These are phyloP conservation scores for Blastobotrys parvus DNA, from an alignment of 805 yeast species.

Conservation along the genomic window DNA sequence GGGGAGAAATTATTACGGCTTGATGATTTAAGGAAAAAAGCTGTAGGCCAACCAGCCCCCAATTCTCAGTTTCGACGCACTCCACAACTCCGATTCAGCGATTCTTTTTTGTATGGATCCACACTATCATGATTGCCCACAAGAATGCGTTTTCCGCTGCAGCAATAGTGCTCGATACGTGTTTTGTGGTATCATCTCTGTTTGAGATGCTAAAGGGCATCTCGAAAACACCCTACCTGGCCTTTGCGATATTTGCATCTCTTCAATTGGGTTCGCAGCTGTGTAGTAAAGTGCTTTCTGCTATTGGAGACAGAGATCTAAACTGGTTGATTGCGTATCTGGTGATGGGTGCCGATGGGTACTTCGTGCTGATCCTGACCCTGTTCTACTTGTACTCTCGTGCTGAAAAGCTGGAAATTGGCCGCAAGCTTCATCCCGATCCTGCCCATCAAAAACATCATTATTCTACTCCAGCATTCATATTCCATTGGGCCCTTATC, in stretches of 20 bases:
- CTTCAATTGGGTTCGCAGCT: slow-evolving; percentile 15
- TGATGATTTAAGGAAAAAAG: too few relatives aligned
- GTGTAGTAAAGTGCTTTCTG: slow-evolving; percentile 9
- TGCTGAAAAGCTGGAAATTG: background rate
- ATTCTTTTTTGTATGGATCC: too few relatives aligned
- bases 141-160: slow-evolving; percentile 7
- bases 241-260: slow-evolving; percentile 7
- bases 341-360: slow-evolving; percentile 17
- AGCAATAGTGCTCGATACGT: slow-evolving; percentile 6
- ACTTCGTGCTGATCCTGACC: slow-evolving; percentile 12
- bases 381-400: slow-evolving; percentile 8
- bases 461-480: slow-evolving; percentile 2
- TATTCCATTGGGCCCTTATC: slow-evolving; percentile 9
- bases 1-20: too few relatives aligned
- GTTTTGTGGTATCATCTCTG: slow-evolving; percentile 1
- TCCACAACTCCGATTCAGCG: too few relatives aligned
- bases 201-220: slow-evolving; percentile 3
- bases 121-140: too few relatives aligned
- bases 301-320: slow-evolving; percentile 2
- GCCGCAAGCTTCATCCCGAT: slow-evolving; percentile 1
- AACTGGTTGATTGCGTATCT: slow-evolving; percentile 15
- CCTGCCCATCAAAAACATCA: too few relatives aligned
- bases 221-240: slow-evolving; percentile 8
- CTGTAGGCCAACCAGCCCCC: too few relatives aligned
- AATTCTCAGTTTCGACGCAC: too few relatives aligned